These are phyloP conservation scores for Exophiala calicioides DNA, from an alignment of 2,329 filamentous ascomycete genomes.

Conservation along the genomic window DNA sequence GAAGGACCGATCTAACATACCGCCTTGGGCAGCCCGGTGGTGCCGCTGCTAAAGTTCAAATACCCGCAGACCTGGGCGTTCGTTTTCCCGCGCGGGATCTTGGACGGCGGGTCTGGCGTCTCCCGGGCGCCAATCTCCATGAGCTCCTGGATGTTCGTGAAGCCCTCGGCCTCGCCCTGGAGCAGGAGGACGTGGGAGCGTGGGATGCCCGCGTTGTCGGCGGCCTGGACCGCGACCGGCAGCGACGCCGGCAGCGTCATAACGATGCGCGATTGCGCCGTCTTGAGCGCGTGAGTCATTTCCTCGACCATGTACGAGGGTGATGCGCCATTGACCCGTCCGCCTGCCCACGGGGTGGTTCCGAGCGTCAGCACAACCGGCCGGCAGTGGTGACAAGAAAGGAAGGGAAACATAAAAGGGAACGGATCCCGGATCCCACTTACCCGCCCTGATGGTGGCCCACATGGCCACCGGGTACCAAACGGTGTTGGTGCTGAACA, in stretches of 20 bases:
- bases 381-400: too few relatives aligned
- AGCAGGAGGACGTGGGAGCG: slow-evolving; percentile 56
- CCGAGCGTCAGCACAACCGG: too few relatives aligned
- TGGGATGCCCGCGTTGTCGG: slow-evolving; percentile 55
- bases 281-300: slow-evolving; percentile 65
- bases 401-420: neutral
- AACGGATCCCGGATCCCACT: too few relatives aligned
- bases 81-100: slow-evolving; percentile 53
- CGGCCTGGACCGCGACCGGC: slow-evolving; percentile 56
- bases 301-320: slow-evolving; percentile 70
- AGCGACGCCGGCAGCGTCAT: slow-evolving; percentile 59
- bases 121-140: slow-evolving; percentile 35
- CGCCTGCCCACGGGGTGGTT: slow-evolving; percentile 34
- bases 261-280: slow-evolving; percentile 57
- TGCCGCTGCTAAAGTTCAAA: slow-evolving; percentile 74
- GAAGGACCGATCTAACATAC: slow-evolving; percentile 45
- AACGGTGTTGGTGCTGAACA: slow-evolving; percentile 66
- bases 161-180: slow-evolving; percentile 54
- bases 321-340: slow-evolving; percentile 61
- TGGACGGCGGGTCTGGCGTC: slow-evolving; percentile 42
- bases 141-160: slow-evolving; percentile 43
- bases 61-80: slow-evolving; percentile 46
- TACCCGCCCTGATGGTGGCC: slow-evolving; percentile 54
- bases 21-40: slow-evolving; percentile 80
- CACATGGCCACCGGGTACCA: slow-evolving; percentile 68